Conservation (phyloP, 257 asterid species). For the Capsicum pubescens region DNA sequence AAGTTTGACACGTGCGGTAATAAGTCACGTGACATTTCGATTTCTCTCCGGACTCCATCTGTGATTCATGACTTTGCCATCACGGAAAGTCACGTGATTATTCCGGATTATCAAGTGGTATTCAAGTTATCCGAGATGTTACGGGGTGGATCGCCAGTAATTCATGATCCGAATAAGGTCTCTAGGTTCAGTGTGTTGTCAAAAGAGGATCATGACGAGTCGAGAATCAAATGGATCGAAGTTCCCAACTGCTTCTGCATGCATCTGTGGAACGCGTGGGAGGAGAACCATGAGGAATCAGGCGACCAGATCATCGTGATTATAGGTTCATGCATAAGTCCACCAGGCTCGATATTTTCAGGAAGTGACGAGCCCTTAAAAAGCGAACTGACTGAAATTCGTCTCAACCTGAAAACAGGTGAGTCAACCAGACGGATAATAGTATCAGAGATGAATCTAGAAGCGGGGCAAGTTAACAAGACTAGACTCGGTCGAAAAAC, state of each 20-base stretch:
- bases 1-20: conserved; percentile 46
- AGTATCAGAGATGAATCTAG: conserved; percentile 51
- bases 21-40: conserved; percentile 53
- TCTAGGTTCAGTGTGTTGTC: conserved; percentile 55
- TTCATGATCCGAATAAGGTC: conserved; percentile 45
- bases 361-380: conserved; percentile 18
- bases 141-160: conserved; percentile 54
- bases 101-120: conserved; percentile 68
- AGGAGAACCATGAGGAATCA: conserved; percentile 40
- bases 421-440: conserved; percentile 44
- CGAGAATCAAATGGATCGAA: conserved; percentile 55
- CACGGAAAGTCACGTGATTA: conserved; percentile 57
- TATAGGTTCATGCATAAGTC: conserved; percentile 58
- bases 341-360: conserved; percentile 46
- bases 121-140: conserved; percentile 63
- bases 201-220: conserved; percentile 41
- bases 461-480: conserved; percentile 60
- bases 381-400: conserved; percentile 48
- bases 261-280: conserved; percentile 77
- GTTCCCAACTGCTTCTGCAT: conserved; percentile 59
- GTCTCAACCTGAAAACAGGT: conserved; percentile 45
- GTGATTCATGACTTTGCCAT: conserved; percentile 70
- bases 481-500: conserved; percentile 45
- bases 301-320: conserved; percentile 42
- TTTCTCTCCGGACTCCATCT: conserved; percentile 48